Conservation (phyloP, 2,329 filamentous ascomycete genomes). For the Xylaria polymorpha region DNA sequence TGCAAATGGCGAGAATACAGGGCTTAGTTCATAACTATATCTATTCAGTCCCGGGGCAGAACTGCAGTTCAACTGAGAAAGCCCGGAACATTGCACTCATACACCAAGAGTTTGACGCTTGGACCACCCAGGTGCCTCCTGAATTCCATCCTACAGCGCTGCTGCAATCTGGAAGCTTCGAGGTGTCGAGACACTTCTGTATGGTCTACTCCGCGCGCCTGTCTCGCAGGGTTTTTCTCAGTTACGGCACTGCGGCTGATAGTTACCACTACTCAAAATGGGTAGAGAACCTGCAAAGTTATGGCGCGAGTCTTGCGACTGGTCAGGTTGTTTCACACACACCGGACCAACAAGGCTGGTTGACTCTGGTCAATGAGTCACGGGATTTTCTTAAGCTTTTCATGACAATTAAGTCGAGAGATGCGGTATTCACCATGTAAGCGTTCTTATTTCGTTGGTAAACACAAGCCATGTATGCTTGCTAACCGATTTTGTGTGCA, state of each 20-base stretch:
- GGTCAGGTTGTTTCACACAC: conserved; percentile 25
- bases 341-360: conserved; percentile 49
- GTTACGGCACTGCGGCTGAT: conserved; percentile 35
- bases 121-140: conserved; percentile 25
- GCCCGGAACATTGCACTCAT: conserved; percentile 39
- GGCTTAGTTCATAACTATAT: conserved; percentile 54
- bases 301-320: conserved; percentile 43
- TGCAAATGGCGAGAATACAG: conserved; percentile 54
- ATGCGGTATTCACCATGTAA: conserved; percentile 34
- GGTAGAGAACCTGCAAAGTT: conserved; percentile 32
- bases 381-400: conserved; percentile 52
- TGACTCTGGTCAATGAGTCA: conserved; percentile 50
- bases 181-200: conserved; percentile 35
- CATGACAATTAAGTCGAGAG: conserved; percentile 34
- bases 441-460: not conserved
- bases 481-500: not conserved
- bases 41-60: conserved; percentile 44
- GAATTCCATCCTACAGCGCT: conserved; percentile 27
- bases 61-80: conserved; percentile 42
- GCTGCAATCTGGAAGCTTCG: conserved; percentile 3
- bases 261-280: conserved; percentile 40
- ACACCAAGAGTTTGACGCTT: conserved; percentile 28
- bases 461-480: not conserved
- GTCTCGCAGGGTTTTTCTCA: conserved; percentile 33
- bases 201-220: conserved; percentile 35